These are phyloP conservation scores for Raphanus sativus DNA, from an alignment of 345 rosid species.

Conservation along the genomic window DNA sequence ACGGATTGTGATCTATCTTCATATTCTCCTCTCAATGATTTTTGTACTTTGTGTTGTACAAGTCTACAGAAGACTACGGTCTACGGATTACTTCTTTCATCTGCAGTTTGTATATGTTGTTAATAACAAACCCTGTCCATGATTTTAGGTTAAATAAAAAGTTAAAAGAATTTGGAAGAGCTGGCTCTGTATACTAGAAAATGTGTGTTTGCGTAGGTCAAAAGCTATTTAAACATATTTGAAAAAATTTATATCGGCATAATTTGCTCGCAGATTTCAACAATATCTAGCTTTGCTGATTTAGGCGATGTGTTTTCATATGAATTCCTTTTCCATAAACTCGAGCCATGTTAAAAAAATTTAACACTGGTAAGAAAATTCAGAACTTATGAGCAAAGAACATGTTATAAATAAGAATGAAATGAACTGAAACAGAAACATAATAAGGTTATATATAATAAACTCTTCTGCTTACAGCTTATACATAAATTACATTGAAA, in stretches of 20 bases:
- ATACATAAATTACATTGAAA: not conserved
- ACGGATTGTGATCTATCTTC: constrained; percentile 40
- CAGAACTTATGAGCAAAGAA: not conserved
- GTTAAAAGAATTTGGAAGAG: not conserved
- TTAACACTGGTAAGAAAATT: not conserved
- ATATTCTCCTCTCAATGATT: constrained; percentile 34
- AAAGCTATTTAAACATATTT: not conserved
- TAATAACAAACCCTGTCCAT: constrained; percentile 19
- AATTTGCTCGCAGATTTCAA: too few relatives aligned
- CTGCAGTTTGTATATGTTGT: constrained; percentile 14
- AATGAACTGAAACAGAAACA: not conserved
- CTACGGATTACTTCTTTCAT: not conserved
- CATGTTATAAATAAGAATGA: not conserved
- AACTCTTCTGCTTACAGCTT: constrained; percentile 25
- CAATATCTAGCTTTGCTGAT: not conserved
- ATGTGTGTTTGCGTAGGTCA: not conserved
- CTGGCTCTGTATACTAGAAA: not conserved
- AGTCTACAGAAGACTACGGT: constrained; percentile 23
- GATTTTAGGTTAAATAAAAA: not conserved
- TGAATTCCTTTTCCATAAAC: not conserved
- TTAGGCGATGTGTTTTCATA: not conserved
- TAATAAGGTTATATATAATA: not conserved
- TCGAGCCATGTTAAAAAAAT: not conserved
- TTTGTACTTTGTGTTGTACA: constrained; percentile 36
- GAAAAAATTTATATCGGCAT: too few relatives aligned